phyloP scores from a whole-genome alignment of 1,139 yeast species.

The Arxiozyma bovina region DNA sequence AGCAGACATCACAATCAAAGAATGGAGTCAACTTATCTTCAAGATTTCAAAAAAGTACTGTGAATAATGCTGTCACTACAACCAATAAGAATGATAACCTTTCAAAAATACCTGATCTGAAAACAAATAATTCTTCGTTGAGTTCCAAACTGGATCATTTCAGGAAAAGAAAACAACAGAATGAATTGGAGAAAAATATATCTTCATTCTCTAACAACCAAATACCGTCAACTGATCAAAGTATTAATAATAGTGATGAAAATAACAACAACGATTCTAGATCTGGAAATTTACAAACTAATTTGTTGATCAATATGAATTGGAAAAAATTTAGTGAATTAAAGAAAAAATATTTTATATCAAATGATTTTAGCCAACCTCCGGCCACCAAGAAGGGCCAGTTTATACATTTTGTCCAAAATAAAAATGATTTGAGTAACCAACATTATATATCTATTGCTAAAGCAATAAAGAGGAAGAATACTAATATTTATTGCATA shows the following conservation, averaged over 20 bases:
- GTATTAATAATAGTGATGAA: background rate
- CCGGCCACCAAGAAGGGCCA: background rate
- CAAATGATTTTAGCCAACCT: background rate
- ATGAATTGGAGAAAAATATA: background rate
- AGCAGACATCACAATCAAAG: background rate
- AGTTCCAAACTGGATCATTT: slow-evolving; percentile 1
- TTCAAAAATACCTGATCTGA: background rate
- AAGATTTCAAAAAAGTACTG: background rate
- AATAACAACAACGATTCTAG: background rate
- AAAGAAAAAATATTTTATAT: background rate
- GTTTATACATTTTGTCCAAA: background rate
- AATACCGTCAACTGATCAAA: background rate
- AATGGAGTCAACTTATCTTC: background rate
- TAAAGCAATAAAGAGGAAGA: background rate
- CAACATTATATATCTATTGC: background rate
- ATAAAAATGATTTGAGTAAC: background rate
- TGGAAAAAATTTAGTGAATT: background rate
- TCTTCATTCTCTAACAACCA: background rate
- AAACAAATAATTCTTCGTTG: background rate
- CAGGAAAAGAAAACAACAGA: background rate
- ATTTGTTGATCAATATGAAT: background rate
- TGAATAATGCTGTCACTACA: background rate
- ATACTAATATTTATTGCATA: slow-evolving; percentile 15
- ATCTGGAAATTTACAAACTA: background rate
- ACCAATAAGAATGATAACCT: background rate